Conservation (phyloP, 495 filamentous ascomycete genomes). For the Xeromyces bisporus region DNA sequence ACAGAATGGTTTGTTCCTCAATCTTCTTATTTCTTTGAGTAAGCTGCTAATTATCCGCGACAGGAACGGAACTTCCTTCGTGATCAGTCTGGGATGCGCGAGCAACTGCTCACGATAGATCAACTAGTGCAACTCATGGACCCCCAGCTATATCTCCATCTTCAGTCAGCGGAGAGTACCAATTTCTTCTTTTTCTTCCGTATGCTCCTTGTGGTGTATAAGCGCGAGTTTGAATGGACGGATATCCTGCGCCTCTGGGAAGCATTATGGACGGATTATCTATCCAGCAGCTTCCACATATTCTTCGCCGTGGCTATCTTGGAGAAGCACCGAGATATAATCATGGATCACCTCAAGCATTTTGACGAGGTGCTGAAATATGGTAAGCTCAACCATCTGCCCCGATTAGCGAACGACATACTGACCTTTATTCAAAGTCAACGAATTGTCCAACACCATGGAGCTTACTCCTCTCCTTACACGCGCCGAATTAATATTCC, state of each 20-base stretch:
- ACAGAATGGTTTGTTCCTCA: constrained; percentile 66
- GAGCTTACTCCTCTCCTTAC: constrained; percentile 72
- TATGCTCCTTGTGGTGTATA: constrained; percentile 97
- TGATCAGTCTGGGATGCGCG: constrained; percentile 89
- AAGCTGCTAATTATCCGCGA: constrained; percentile 1
- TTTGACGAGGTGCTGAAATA: constrained; percentile 98
- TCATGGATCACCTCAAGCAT: constrained; percentile 83
- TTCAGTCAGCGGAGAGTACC: constrained; percentile 77
- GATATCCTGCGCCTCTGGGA: constrained; percentile 88
- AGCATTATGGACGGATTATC: constrained; percentile 81
- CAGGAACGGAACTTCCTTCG: constrained; percentile 89
- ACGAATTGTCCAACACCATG: constrained; percentile 85
- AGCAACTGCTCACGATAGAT: constrained; percentile 76
- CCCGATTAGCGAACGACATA: constrained; percentile 1
- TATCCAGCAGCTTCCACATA: constrained; percentile 77
- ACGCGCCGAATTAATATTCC: constrained; percentile 75
- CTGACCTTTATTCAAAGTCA: constrained; percentile 45
- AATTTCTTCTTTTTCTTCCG: constrained; percentile 99
- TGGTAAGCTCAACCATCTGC: constrained; percentile 36
- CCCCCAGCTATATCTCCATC: constrained; percentile 77
- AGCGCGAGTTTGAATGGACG: constrained; percentile 82
- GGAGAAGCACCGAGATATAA: constrained; percentile 87
- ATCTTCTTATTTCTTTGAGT: too few species aligned
- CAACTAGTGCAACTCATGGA: constrained; percentile 94
- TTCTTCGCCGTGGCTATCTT: constrained; percentile 88